Percentiles rank a stretch among this genome's conserved stretches.
phyloP scores from a whole-genome alignment of 2,329 filamentous ascomycete species.

The Colletotrichum phormii region DNA sequence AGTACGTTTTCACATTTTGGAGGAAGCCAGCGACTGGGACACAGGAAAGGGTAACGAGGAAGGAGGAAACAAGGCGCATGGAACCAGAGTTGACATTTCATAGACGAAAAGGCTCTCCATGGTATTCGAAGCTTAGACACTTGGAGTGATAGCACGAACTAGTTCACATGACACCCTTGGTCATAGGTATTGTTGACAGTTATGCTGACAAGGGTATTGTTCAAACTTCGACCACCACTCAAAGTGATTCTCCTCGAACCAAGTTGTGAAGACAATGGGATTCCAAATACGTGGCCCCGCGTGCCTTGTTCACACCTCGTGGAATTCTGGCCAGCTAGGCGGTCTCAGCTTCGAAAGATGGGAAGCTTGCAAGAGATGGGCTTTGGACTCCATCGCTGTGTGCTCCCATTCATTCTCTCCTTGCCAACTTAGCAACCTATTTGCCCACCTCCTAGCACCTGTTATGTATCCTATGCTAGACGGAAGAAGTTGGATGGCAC shows the following conservation, averaged over 20 bases:
- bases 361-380: too few relatives aligned
- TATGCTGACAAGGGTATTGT: neutral
- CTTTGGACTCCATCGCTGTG: too few relatives aligned
- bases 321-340: neutral
- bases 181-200: neutral
- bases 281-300: neutral
- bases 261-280: neutral
- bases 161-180: neutral
- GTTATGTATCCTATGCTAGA: too few relatives aligned
- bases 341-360: neutral
- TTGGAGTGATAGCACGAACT: neutral
- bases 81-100: neutral
- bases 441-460: too few relatives aligned
- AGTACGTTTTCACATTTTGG: neutral
- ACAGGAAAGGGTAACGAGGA: neutral
- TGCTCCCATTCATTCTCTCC: too few relatives aligned
- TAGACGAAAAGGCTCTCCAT: neutral
- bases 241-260: neutral
- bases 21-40: neutral
- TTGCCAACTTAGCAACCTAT: too few relatives aligned
- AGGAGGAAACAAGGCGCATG: neutral
- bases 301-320: neutral
- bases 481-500: too few relatives aligned
- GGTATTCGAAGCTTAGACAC: neutral
- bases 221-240: neutral